Evolutionary conservation across 495 filamentous ascomycete genomes (phyloP).

Genomic region (Letharia columbiana): DNA sequence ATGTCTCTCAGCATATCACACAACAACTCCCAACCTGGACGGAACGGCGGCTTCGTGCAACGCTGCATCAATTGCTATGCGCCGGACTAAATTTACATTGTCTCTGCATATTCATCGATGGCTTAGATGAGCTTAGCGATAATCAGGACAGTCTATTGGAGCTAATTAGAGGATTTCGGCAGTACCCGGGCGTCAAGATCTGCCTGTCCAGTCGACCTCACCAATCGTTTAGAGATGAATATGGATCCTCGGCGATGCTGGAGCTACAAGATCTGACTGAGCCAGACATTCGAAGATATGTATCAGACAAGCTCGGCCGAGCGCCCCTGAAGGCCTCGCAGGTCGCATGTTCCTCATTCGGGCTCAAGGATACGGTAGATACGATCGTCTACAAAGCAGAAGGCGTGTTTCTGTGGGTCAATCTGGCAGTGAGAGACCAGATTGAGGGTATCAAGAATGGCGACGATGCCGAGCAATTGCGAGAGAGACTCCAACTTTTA

Average conservation of each 20-base stretch:
- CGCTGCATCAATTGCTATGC: background rate
- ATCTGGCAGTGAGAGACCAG: background rate
- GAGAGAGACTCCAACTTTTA: background rate
- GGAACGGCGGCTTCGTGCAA: background rate
- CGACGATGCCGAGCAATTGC: slow-evolving; percentile 1
- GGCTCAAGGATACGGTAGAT: background rate
- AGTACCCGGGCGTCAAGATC: background rate
- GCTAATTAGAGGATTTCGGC: background rate
- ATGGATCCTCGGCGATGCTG: background rate
- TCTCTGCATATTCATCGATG: background rate
- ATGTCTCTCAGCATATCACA: background rate
- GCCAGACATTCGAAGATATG: background rate
- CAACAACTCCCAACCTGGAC: background rate
- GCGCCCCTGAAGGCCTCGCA: background rate
- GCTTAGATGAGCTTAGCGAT: background rate
- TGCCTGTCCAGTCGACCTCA: background rate
- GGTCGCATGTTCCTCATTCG: background rate
- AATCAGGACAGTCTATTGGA: background rate
- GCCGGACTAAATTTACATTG: background rate
- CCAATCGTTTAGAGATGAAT: background rate
- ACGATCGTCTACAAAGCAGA: background rate
- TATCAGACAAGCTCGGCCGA: background rate
- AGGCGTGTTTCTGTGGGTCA: slow-evolving; percentile 12
- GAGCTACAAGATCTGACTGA: background rate
- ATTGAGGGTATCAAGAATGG: slow-evolving; percentile 1